These are phyloP conservation scores for Boletus tomentosulus DNA, from an alignment of 768 basidiomycete species.

Conservation along the genomic window DNA sequence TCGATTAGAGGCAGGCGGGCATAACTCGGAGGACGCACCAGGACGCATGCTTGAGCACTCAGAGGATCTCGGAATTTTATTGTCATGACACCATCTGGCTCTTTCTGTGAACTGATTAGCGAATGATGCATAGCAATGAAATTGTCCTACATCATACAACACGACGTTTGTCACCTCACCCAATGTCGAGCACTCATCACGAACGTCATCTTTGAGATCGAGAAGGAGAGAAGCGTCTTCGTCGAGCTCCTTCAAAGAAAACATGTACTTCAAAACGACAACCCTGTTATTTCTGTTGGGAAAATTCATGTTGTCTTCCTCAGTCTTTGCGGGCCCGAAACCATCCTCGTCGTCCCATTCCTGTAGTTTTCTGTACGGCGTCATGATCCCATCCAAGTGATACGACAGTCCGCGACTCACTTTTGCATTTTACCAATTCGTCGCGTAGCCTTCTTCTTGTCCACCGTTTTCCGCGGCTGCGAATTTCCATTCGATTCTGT, in stretches of 20 bases:
- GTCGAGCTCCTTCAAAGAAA: constrained; percentile 78
- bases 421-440: constrained; percentile 85
- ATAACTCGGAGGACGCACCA: constrained; percentile 47
- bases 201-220: constrained; percentile 94
- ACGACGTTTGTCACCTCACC: constrained; percentile 96
- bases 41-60: constrained; percentile 89
- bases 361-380: constrained; percentile 66
- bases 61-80: constrained; percentile 91
- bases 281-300: constrained; percentile 64
- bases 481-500: constrained; percentile 37
- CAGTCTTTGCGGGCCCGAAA: constrained; percentile 67
- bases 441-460: constrained; percentile 73
- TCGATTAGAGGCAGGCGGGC: not conserved
- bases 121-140: not conserved
- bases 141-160: constrained; percentile 79
- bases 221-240: constrained; percentile 82
- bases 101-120: constrained; percentile 53
- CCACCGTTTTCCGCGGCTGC: constrained; percentile 57
- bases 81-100: constrained; percentile 91
- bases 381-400: not conserved
- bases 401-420: constrained; percentile 36
- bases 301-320: constrained; percentile 45
- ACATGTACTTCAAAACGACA: constrained; percentile 95
- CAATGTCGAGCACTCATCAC: constrained; percentile 84
- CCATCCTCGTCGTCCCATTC: constrained; percentile 97